Conservation (phyloP, 2,329 filamentous ascomycete species). For the Ophiocordyceps sinensis region DNA sequence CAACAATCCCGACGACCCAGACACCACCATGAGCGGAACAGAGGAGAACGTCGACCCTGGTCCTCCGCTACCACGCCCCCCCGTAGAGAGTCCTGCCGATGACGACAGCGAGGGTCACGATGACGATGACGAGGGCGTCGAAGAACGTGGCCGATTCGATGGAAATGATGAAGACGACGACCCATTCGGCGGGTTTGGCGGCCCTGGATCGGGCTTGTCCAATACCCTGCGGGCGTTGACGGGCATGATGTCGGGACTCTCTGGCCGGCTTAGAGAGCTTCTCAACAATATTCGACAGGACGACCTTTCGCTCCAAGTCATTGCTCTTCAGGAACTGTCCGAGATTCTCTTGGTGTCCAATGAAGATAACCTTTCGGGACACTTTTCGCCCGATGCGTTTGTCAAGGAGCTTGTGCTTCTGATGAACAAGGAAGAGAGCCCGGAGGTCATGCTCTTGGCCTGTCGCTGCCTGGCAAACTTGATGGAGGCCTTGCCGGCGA, state of each 20-base stretch:
- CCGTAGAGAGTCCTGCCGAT: conserved; percentile 18
- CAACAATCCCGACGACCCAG: conserved; percentile 39
- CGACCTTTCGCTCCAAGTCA: conserved; percentile 78
- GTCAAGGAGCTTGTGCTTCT: conserved; percentile 85
- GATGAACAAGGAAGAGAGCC: conserved; percentile 92
- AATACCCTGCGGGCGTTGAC: conserved; percentile 74
- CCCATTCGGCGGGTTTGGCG: conserved; percentile 52
- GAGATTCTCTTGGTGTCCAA: conserved; percentile 90
- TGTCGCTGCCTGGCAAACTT: conserved; percentile 92
- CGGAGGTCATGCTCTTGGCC: conserved; percentile 92
- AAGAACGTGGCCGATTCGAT: conserved; percentile 40
- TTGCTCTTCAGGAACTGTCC: conserved; percentile 84
- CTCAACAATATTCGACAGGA: conserved; percentile 64
- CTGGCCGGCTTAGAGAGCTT: conserved; percentile 64
- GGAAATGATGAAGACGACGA: conserved; percentile 49
- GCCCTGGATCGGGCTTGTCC: conserved; percentile 53
- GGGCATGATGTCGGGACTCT: conserved; percentile 81
- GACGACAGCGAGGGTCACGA: conserved; percentile 21
- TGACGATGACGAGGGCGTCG: conserved; percentile 20
- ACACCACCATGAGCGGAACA: conserved; percentile 57
- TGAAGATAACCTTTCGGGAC: conserved; percentile 88
- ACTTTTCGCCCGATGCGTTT: conserved; percentile 87
- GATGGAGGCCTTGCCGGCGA: conserved; percentile 90
- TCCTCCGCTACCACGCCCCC: conserved; percentile 28
- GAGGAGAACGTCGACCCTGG: conserved; percentile 36